phyloP scores from a whole-genome alignment of 1,284 basidiomycete species.

The Malassezia psittaci region DNA sequence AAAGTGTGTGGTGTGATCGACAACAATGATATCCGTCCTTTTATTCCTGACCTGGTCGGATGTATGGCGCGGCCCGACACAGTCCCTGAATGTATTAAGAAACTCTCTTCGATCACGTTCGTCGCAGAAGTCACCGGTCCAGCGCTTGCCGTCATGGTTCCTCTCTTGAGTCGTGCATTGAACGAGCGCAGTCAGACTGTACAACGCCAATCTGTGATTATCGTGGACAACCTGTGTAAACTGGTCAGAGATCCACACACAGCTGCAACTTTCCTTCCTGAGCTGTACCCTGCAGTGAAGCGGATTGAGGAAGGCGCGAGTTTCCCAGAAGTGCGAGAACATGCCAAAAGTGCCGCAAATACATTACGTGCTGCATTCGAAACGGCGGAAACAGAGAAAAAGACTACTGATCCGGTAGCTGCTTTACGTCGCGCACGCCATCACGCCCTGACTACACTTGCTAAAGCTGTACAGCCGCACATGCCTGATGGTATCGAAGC shows the following conservation, averaged over 20 bases:
- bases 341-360: constrained; percentile 37
- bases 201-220: constrained; percentile 63
- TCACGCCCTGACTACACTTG: constrained; percentile 30
- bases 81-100: constrained; percentile 89
- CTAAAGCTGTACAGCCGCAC: constrained; percentile 27
- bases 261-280: constrained; percentile 77
- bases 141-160: constrained; percentile 88
- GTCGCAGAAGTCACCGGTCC: constrained; percentile 95
- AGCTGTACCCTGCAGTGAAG: constrained; percentile 80
- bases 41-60: constrained; percentile 76
- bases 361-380: constrained; percentile 35
- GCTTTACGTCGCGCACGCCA: constrained; percentile 25
- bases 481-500: constrained; percentile 27
- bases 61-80: constrained; percentile 71
- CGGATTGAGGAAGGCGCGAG: constrained; percentile 82
- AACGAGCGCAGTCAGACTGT: constrained; percentile 81
- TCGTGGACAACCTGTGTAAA: constrained; percentile 95
- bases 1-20: constrained; percentile 81
- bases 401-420: constrained; percentile 31
- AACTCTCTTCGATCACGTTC: constrained; percentile 84
- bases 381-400: constrained; percentile 22
- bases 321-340: constrained; percentile 71
- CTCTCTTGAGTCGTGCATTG: constrained; percentile 78
- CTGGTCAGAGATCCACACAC: constrained; percentile 84
- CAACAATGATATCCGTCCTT: constrained; percentile 83